Base-by-base conservation (phyloP, 495 filamentous ascomycete genomes). In the Neurospora sp. region DNA sequence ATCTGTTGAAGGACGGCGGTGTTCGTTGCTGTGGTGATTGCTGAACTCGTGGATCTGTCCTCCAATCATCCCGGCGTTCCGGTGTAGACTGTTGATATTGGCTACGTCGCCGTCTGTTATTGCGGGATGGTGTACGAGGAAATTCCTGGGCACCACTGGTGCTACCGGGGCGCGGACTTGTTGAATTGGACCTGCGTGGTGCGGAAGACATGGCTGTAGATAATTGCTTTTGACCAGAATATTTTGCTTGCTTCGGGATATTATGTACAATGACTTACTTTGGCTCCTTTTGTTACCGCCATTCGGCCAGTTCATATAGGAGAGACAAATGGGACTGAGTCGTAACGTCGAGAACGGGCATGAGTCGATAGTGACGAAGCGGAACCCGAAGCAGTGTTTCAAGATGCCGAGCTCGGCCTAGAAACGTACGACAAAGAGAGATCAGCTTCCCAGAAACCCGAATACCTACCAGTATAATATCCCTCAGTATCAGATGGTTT, bases 101-200 rank as follows among this genome's bases (percentile, higher is more conserved):
- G 1, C 53, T 18, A 35, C 12, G 27, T 3, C 53, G 70, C 35
- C 66, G 42, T 22, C 40, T 8, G 7, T 39, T n/a, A 11, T 6
- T 70, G 16, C 31, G 44, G 37, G 70, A 73, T 37, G 76, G 68
- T 48, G 69, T 72, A 9, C 69, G 69, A 6, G 76, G 78, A 20
- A 79, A 79, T 31, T 44, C 37, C 4, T 75, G 53, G 53, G 7
- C 6, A 1, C 53, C 27, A 27, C 0, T 18, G 14, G 27, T 69
- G 27, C 66, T 78, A 0, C 76, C 78, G 1, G 76, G 72, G 9
- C 76, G 76, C n/a, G 78, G 75, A 41, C 78, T 73, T 37, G 73
- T 77, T 35, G 76, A 77, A 69, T 78, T 77, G 53, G 70, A 44
- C 37, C 74, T 72, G 35, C 66, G 73, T n/a, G 69, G 74, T 11